Evolutionary conservation across 176 grass and related monocot genomes (phyloP).

Genomic region (Cenchrus americanus): DNA sequence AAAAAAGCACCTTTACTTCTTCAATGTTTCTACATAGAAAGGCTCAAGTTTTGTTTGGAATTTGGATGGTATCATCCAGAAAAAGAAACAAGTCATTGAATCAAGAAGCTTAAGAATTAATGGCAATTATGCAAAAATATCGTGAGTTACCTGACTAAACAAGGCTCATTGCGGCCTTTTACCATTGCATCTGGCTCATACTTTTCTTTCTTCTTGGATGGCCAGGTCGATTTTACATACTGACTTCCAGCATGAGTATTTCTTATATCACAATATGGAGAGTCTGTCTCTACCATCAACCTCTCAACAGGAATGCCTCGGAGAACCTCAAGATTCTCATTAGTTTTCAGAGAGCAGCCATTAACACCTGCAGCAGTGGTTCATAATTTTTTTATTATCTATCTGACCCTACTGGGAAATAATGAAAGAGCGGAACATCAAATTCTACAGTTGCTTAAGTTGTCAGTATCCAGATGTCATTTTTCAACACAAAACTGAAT

Average conservation of each 20-base stretch:
- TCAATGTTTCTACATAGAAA: background rate
- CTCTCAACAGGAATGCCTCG: conserved; percentile 75
- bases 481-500: conserved; percentile 16
- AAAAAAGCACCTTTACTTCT: background rate
- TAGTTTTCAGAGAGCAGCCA: conserved; percentile 88
- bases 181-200: conserved; percentile 69
- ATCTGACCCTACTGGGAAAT: background rate
- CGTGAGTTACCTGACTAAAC: conserved; percentile 75
- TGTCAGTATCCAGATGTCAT: conserved; percentile 13
- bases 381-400: conserved; percentile 17
- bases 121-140: background rate
- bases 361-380: conserved; percentile 65
- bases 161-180: conserved; percentile 92
- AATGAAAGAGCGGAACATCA: background rate
- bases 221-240: conserved; percentile 87
- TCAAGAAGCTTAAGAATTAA: background rate
- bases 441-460: conserved; percentile 17
- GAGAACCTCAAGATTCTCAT: conserved; percentile 81
- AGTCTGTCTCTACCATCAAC: conserved; percentile 97
- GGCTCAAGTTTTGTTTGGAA: background rate
- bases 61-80: background rate
- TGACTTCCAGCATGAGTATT: conserved; percentile 86
- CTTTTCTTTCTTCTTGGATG: conserved; percentile 97
- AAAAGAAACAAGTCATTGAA: conserved; percentile 18
- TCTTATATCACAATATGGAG: conserved; percentile 96